A percentile compares a stretch with the other conserved stretches of the same genome.
These are phyloP conservation scores for Lactuca saligna DNA, from an alignment of 129 eudicot genomes.

Conservation along the genomic window DNA sequence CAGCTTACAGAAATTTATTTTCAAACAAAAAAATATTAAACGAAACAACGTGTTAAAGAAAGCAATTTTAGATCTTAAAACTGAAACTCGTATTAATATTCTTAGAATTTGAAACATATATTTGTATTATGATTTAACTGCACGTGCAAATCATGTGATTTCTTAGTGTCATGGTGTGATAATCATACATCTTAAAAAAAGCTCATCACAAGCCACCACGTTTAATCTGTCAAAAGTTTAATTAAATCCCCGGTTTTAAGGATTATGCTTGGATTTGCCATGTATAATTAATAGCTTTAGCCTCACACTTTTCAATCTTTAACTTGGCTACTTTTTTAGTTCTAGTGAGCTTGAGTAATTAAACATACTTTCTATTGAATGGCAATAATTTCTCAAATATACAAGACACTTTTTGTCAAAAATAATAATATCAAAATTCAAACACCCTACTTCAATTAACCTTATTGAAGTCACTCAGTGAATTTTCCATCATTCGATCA, in stretches of 20 bases:
- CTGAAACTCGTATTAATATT: neutral
- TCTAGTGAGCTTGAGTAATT: neutral
- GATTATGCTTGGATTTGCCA: neutral
- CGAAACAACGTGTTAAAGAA: neutral
- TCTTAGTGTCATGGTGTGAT: conserved; percentile 27
- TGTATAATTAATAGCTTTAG: too few relatives aligned
- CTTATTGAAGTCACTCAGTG: neutral
- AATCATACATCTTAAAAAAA: conserved; percentile 14
- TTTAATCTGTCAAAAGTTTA: neutral
- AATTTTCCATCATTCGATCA: conserved; percentile 2
- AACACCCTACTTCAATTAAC: conserved; percentile 2
- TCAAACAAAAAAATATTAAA: too few relatives aligned
- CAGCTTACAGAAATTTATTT: too few relatives aligned
- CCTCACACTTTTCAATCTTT: neutral
- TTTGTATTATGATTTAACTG: conserved; percentile 12
- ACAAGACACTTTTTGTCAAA: neutral
- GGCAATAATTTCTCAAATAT: neutral
- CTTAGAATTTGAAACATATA: conserved; percentile 13
- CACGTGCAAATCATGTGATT: conserved; percentile 29
- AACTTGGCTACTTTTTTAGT: neutral
- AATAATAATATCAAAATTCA: conserved; percentile 14
- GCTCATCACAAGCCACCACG: conserved; percentile 23
- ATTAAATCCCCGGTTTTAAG: neutral
- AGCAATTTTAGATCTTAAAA: neutral
- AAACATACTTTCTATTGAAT: neutral